These are phyloP conservation scores for Periconia digitata DNA, from an alignment of 2,329 filamentous ascomycete genomes.

Conservation along the genomic window DNA sequence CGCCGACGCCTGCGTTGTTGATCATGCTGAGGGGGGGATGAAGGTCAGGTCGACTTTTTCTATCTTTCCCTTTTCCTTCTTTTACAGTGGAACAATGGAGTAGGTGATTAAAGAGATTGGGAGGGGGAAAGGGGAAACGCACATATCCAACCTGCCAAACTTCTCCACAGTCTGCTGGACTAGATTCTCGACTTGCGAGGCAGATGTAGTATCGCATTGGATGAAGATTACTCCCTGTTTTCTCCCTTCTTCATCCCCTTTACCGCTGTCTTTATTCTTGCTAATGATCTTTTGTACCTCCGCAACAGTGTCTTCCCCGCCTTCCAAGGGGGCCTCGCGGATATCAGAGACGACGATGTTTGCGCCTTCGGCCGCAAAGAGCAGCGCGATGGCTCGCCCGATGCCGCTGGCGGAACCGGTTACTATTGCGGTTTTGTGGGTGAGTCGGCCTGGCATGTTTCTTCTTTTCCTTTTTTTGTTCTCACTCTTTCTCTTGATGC, in stretches of 20 bases:
- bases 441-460: slow-evolving; percentile 28
- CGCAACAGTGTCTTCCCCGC: slow-evolving; percentile 27
- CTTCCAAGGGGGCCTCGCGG: slow-evolving; percentile 15
- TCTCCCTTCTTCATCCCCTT: slow-evolving; percentile 29
- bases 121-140: neutral
- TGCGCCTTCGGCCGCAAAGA: slow-evolving; percentile 35
- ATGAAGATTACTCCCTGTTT: slow-evolving; percentile 35
- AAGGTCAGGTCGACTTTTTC: neutral
- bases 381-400: slow-evolving; percentile 36
- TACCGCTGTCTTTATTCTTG: slow-evolving; percentile 31
- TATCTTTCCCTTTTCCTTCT: neutral
- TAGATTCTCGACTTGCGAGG: slow-evolving; percentile 45
- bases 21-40: slow-evolving; percentile 26
- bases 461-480: too few species aligned
- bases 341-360: slow-evolving; percentile 36
- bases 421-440: slow-evolving; percentile 34
- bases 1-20: slow-evolving; percentile 51
- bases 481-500: too few species aligned
- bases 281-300: slow-evolving; percentile 28
- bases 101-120: neutral
- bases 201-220: slow-evolving; percentile 47
- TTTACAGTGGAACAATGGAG: neutral
- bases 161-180: slow-evolving; percentile 43
- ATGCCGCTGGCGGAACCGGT: slow-evolving; percentile 40
- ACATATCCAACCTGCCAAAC: slow-evolving; percentile 56